A percentile compares a stretch with the other conserved stretches of the same genome.
These are phyloP conservation scores for Truncatella angustata DNA, from an alignment of 2,329 filamentous ascomycete species.

Conservation along the genomic window DNA sequence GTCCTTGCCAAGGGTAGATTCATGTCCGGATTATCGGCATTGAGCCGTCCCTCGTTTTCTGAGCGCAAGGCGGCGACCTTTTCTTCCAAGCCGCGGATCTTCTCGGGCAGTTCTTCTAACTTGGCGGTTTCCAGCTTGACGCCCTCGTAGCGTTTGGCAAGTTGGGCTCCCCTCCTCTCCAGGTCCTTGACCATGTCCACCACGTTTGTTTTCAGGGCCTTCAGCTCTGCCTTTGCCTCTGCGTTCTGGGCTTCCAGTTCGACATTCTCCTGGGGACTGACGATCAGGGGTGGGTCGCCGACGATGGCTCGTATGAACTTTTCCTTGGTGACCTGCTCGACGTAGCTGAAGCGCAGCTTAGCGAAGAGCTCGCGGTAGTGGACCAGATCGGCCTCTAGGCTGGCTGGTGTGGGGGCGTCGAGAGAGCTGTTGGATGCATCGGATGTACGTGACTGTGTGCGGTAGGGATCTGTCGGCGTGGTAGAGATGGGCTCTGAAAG, in stretches of 20 bases:
- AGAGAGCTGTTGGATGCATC: conserved; percentile 67
- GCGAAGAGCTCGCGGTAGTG: conserved; percentile 96
- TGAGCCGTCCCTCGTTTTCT: conserved; percentile 34
- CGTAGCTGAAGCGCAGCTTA: conserved; percentile 94
- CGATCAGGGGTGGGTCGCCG: conserved; percentile 82
- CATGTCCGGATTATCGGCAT: conserved; percentile 41
- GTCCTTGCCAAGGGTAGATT: conserved; percentile 59
- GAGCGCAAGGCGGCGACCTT: conserved; percentile 44
- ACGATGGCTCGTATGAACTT: conserved; percentile 94
- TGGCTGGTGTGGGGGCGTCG: conserved; percentile 69
- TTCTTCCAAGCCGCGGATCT: conserved; percentile 47
- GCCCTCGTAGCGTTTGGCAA: conserved; percentile 53
- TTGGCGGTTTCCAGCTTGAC: conserved; percentile 47
- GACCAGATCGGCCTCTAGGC: conserved; percentile 76
- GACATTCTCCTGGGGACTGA: conserved; percentile 78
- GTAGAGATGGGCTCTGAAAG: conserved; percentile 73
- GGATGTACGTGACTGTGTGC: conserved; percentile 59
- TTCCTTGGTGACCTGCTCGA: conserved; percentile 98
- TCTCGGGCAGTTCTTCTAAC: conserved; percentile 50
- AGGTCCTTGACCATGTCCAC: conserved; percentile 70
- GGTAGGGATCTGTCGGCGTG: conserved; percentile 38
- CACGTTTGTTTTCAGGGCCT: conserved; percentile 78
- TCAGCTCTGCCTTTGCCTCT: conserved; percentile 70
- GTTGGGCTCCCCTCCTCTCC: conserved; percentile 60
- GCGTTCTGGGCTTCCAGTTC: conserved; percentile 69